Evolutionary conservation across 2,329 filamentous ascomycete species (phyloP).

Genomic region (Mycosphaerella sp.): DNA sequence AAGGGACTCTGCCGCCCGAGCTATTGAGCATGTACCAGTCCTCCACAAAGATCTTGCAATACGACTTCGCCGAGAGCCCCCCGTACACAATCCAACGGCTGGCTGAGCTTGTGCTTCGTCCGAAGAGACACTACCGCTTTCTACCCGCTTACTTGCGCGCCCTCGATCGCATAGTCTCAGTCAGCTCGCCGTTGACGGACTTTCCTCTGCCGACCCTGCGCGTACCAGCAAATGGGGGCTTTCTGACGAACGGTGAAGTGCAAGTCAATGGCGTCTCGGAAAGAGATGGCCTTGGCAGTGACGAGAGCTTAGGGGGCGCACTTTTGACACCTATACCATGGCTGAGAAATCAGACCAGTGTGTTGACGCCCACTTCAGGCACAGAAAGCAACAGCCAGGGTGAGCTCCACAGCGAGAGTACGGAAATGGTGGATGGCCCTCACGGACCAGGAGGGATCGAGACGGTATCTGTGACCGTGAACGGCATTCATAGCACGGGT

Average conservation of each 20-base stretch:
- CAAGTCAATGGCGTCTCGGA: slow-evolving; percentile 58
- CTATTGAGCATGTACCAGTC: slow-evolving; percentile 50
- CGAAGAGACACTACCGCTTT: slow-evolving; percentile 71
- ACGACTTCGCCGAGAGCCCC: slow-evolving; percentile 64
- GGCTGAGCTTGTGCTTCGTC: slow-evolving; percentile 73
- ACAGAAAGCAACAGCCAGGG: slow-evolving; percentile 31
- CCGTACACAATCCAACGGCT: slow-evolving; percentile 92
- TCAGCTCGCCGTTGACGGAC: slow-evolving; percentile 71
- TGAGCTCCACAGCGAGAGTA: slow-evolving; percentile 65
- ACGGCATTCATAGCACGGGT: slow-evolving; percentile 45
- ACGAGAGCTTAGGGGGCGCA: slow-evolving; percentile 84
- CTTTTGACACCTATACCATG: slow-evolving; percentile 91
- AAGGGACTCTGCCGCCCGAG: slow-evolving; percentile 55
- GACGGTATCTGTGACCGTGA: slow-evolving; percentile 70
- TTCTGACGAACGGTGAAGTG: slow-evolving; percentile 48
- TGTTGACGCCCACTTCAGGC: slow-evolving; percentile 12
- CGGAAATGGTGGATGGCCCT: slow-evolving; percentile 73
- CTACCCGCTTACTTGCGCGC: slow-evolving; percentile 83
- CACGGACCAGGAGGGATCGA: slow-evolving; percentile 74
- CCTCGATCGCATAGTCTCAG: slow-evolving; percentile 81
- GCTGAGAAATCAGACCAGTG: slow-evolving; percentile 45
- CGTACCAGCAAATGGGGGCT: slow-evolving; percentile 40
- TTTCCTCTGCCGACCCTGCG: slow-evolving; percentile 70
- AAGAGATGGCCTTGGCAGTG: slow-evolving; percentile 58
- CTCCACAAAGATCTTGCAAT: slow-evolving; percentile 28